These are phyloP conservation scores for Phytophthora podocarpi DNA, from an alignment of 352 stramenopile genomes.

Conservation along the genomic window DNA sequence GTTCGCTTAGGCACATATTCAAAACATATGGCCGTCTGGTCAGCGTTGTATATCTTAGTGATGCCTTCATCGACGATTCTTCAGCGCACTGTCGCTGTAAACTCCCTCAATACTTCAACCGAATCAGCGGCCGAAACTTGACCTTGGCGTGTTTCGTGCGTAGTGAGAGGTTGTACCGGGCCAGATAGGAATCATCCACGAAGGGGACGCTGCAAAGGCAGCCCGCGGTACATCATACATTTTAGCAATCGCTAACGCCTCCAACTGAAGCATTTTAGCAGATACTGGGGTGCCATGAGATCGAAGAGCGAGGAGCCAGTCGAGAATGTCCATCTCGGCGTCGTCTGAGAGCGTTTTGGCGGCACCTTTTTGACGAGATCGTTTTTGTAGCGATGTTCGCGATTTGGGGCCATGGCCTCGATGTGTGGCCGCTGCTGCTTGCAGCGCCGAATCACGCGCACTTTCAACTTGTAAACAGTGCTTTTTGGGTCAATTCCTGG, in stretches of 20 bases:
- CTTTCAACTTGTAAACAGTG: neutral
- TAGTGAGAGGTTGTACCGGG: slow-evolving; percentile 1
- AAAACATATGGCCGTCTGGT: slow-evolving; percentile 34
- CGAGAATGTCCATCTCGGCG: slow-evolving; percentile 8
- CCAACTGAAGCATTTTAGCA: slow-evolving; percentile 8
- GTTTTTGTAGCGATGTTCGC: neutral
- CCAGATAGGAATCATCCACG: slow-evolving; percentile 14
- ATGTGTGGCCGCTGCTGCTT: slow-evolving; percentile 3
- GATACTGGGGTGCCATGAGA: slow-evolving; percentile 7
- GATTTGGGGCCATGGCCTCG: neutral
- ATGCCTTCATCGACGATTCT: slow-evolving; percentile 10
- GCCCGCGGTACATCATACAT: neutral
- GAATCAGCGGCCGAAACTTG: neutral
- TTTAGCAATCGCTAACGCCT: too few relatives aligned
- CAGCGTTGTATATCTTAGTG: slow-evolving; percentile 22
- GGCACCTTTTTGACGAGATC: neutral
- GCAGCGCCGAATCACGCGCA: slow-evolving; percentile 2
- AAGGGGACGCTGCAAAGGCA: slow-evolving; percentile 1
- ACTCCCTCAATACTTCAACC: neutral
- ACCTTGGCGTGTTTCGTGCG: slow-evolving; percentile 1
- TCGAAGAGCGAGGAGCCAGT: slow-evolving; percentile 1
- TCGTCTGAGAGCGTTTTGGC: slow-evolving; percentile 5
- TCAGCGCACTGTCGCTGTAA: neutral
- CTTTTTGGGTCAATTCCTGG: neutral
- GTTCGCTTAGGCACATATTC: slow-evolving; percentile 29